A percentile compares a stretch with the other conserved stretches of the same genome.
Evolutionary conservation across 192 early-diverging fungal genomes (phyloP).

Genomic region (Geranomyces variabilis): DNA sequence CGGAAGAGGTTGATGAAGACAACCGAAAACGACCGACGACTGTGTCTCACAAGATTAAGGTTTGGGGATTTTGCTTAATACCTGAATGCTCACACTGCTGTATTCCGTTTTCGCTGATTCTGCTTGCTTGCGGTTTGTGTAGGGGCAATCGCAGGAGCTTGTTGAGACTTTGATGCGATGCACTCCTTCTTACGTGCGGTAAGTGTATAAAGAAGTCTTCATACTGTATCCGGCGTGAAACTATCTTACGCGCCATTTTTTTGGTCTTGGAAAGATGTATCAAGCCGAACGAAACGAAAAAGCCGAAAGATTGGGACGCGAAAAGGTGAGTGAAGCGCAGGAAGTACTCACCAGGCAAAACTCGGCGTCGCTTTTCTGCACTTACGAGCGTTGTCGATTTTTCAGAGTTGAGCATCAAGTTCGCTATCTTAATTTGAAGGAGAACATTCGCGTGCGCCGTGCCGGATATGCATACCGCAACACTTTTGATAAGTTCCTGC

Average conservation of each 20-base stretch:
- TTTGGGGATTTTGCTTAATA: conserved; percentile 48
- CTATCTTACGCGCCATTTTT: no score
- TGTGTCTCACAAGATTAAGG: conserved; percentile 94
- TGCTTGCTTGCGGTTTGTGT: neutral
- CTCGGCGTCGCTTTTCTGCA: no score
- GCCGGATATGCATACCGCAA: conserved; percentile 97
- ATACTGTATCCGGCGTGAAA: no score
- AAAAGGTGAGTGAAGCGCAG: conserved; percentile 48
- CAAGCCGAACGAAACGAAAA: conserved; percentile 97
- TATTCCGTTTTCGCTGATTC: neutral
- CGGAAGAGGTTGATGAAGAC: conserved; percentile 84
- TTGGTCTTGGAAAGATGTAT: conserved; percentile 71
- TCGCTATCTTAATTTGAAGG: conserved; percentile 93
- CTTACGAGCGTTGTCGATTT: neutral
- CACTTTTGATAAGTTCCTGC: conserved; percentile 88
- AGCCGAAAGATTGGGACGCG: conserved; percentile 86
- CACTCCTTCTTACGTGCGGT: conserved; percentile 92
- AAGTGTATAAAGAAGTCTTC: neutral
- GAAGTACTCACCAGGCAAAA: neutral
- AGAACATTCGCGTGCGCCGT: conserved; percentile 97
- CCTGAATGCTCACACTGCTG: conserved; percentile 32
- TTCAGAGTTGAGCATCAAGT: conserved; percentile 90
- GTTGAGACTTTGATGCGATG: conserved; percentile 94
- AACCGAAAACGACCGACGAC: conserved; percentile 98
- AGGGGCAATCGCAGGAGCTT: conserved; percentile 70